These are phyloP conservation scores for Juncus inflexus DNA, from an alignment of 176 grass and related monocot genomes.

Conservation along the genomic window DNA sequence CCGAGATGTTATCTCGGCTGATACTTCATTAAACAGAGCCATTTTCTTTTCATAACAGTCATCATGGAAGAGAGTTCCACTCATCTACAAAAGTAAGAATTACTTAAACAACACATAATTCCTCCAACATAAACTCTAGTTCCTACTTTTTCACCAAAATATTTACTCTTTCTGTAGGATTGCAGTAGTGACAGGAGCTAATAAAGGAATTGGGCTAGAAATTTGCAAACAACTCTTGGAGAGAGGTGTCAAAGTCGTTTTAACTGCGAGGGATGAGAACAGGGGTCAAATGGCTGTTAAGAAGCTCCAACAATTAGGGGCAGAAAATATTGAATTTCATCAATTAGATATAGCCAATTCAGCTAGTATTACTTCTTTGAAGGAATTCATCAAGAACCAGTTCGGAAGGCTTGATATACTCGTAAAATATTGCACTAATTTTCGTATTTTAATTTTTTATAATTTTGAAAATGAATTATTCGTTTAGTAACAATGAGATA, in stretches of 20 bases:
- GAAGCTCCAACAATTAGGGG: slow-evolving; percentile 28
- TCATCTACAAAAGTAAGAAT: too few species aligned
- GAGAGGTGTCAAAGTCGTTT: slow-evolving; percentile 42
- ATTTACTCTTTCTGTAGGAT: slow-evolving; percentile 28
- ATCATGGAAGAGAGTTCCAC: too few species aligned
- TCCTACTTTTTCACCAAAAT: neutral
- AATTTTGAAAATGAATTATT: neutral
- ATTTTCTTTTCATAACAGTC: too few species aligned
- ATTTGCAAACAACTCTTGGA: slow-evolving; percentile 46
- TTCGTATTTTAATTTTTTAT: neutral
- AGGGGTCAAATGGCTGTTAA: slow-evolving; percentile 36
- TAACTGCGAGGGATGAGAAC: slow-evolving; percentile 64
- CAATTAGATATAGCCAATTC: slow-evolving; percentile 48
- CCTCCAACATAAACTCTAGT: too few species aligned
- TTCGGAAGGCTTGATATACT: slow-evolving; percentile 70
- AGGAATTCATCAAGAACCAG: slow-evolving; percentile 25
- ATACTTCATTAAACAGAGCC: too few species aligned
- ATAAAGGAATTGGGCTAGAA: slow-evolving; percentile 59
- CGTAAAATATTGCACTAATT: slow-evolving; percentile 28
- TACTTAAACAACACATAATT: too few species aligned
- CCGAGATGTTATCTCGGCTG: too few species aligned
- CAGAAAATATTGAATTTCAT: slow-evolving; percentile 51
- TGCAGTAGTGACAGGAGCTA: slow-evolving; percentile 66
- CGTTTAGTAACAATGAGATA: neutral
- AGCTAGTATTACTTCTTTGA: slow-evolving; percentile 32